A percentile compares a stretch with the other conserved stretches of the same genome.
Conservation (phyloP, 2,329 filamentous ascomycete species). For the Aspergillus phoenicis region DNA sequence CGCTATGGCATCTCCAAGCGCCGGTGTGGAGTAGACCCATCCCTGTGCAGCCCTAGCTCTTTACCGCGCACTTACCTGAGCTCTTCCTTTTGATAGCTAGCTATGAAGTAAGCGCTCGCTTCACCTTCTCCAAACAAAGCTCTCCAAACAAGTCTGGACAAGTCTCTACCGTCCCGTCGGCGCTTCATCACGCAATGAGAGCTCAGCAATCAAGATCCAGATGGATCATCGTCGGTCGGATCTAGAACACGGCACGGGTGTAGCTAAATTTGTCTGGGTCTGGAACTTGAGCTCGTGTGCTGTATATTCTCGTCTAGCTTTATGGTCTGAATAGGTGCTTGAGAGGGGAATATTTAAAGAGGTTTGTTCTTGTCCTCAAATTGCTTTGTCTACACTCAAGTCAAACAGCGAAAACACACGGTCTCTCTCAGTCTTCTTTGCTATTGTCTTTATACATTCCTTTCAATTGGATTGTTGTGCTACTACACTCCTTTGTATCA, state of each 20-base stretch:
- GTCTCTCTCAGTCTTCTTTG: not conserved
- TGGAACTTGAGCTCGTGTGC: not conserved
- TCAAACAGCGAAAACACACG: not conserved
- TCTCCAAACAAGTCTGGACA: not conserved
- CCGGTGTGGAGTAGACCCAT: slow-evolving; percentile 25
- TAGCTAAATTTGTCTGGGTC: not conserved
- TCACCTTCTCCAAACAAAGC: not conserved
- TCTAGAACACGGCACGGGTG: not conserved
- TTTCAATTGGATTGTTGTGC: not conserved
- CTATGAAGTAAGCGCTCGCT: slow-evolving; percentile 4
- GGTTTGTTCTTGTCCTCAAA: slow-evolving; percentile 1
- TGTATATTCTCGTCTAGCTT: too few species aligned
- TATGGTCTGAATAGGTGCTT: too few species aligned
- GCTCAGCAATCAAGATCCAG: not conserved
- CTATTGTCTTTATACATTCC: not conserved
- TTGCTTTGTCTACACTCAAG: not conserved
- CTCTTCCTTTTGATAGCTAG: not conserved
- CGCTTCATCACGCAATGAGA: slow-evolving; percentile 5
- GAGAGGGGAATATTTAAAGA: too few species aligned
- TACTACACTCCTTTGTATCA: slow-evolving; percentile 4
- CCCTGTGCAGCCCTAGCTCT: not conserved
- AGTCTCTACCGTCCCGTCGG: not conserved
- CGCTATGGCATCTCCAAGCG: slow-evolving; percentile 27
- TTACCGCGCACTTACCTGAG: not conserved
- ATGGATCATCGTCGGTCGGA: not conserved